Evolutionary conservation across 106 monocot genomes (phyloP), one percentile per base, ranked within the genome.

Genomic region (Apostasia shenzhenica): DNA sequence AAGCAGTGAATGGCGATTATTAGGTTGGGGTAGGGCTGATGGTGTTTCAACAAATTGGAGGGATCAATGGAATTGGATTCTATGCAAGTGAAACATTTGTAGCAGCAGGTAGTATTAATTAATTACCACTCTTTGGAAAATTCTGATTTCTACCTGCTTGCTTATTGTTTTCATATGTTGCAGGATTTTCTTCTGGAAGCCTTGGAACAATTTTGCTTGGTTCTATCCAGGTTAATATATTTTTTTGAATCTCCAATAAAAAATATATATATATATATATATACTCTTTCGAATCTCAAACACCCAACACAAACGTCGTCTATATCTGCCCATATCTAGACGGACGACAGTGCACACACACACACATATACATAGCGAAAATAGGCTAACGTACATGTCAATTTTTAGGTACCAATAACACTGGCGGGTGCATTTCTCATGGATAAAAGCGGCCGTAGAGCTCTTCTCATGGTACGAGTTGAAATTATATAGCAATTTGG

Each of bases 401-500:
- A 38, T 40, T 41, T 11, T 53, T 54, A 90, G 90, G 74, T 94
- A 6, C 94, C 90, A 6, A 73, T 90, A 56, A 94, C 94, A 45
- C 50, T 68, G 53, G 13, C 79, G 10, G 87, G 84, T 45, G 84
- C 85, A 45, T 46, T 86, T 73, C 66, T 94, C 40, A 86, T 94
- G 89, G 93, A 94, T 59, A 94, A 59, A 69, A 76, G 78, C 75
- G 94, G 94, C 73, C 87, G 94, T 77, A 84, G 73, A 61, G 76
- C 84, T 56, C 90, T 94, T 56, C 51, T 94, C 41, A 70, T 94
- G 84, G 94, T 89, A 75, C 2, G 65, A 45, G n/a, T 64, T 6
- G 40, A 2, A 12, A 55, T 0, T 39, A 46, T 10, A 14, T 8
- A 9, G 6, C 4, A 40, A 39, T 61, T 61, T 3, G 3, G 1